Conservation (phyloP, 2,329 filamentous ascomycete genomes). For the Penicillium sp. region DNA sequence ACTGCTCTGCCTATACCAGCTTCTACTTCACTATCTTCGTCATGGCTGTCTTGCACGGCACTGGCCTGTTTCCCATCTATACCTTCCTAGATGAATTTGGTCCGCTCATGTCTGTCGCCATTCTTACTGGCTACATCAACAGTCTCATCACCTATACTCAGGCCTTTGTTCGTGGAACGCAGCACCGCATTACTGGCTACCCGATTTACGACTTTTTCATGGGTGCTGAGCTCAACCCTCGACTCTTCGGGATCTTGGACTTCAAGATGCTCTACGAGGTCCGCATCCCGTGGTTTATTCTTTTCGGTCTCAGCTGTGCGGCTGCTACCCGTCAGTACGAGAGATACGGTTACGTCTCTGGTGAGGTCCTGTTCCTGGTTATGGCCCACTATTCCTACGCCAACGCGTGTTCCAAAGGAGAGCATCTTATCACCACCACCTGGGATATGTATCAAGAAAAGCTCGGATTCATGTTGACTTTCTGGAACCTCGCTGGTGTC, state of each 20-base stretch:
- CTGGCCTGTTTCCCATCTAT: conserved; percentile 81
- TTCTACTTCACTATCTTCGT: conserved; percentile 81
- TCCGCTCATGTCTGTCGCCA: conserved; percentile 86
- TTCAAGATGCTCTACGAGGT: conserved; percentile 97
- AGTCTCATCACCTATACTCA: conserved; percentile 81
- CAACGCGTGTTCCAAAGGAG: conserved; percentile 86
- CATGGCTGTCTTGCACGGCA: conserved; percentile 70
- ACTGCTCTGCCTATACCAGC: conserved; percentile 83
- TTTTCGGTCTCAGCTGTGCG: conserved; percentile 66
- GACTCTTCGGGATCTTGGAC: conserved; percentile 78
- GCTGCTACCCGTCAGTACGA: conserved; percentile 81
- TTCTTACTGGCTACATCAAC: conserved; percentile 82
- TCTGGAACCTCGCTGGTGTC: conserved; percentile 93
- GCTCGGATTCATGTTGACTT: conserved; percentile 95
- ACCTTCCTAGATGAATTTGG: conserved; percentile 93
- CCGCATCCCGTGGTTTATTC: conserved; percentile 88
- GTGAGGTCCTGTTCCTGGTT: conserved; percentile 76
- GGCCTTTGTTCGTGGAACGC: conserved; percentile 73
- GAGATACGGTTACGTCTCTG: conserved; percentile 76
- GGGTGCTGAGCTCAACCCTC: conserved; percentile 81
- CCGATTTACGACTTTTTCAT: conserved; percentile 87
- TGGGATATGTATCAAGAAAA: conserved; percentile 98
- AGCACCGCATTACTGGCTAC: conserved; percentile 87
- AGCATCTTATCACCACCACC: conserved; percentile 83
- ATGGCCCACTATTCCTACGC: conserved; percentile 90